Base-by-base conservation (phyloP, 1,284 basidiomycete species). In the Cerioporus squamosus region DNA sequence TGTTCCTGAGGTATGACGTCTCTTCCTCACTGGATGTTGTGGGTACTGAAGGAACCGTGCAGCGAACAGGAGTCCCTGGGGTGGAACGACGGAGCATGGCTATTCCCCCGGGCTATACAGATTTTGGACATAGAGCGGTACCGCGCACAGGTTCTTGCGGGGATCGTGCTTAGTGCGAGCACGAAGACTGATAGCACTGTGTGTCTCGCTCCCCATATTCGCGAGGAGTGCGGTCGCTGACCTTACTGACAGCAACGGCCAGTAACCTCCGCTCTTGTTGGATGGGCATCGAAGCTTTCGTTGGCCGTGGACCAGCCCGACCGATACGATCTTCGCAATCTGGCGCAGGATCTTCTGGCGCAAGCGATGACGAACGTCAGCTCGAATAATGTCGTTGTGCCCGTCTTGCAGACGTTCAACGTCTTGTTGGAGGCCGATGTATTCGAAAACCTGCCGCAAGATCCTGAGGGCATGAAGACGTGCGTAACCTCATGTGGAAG, bases 151-250 rank as follows among this genome's bases (percentile, higher is more conserved):
- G 68, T 96, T 26, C 77, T 96, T 20, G 77, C 81, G 5, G 95
- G 95, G 0, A 73, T 95, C 3, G 79, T 95, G 2, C 76, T 91
- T 53, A 94, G 91, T 62, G 78, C 91, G 31, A 90, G 89, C 38
- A 90, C 91, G 70, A 89, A 86, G 72, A 93, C 92, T 4, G 87
- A 90, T 62, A 92, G 89, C 66, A 91, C 88, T 10, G 94, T 95
- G 69, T 74, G 88, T 75, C 36, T 23, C 15, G 29, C 45, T 26
- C 38, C 20, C 29, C 22, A 1, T 4, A n/a, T 50, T 38, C 47
- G 58, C 22, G 24, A 23, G 24, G 22, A 38, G 5, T 45, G 15
- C 31, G 44, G 44, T 66, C 44, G 22, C 54, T 66, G 51, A 64
- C 39, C 43, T 59, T n/a, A 5, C 54, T 44, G 58, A 22, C 44